Evolutionary conservation across 2,329 filamentous ascomycete genomes (phyloP).

Genomic region (Aspergillus neoniger): DNA sequence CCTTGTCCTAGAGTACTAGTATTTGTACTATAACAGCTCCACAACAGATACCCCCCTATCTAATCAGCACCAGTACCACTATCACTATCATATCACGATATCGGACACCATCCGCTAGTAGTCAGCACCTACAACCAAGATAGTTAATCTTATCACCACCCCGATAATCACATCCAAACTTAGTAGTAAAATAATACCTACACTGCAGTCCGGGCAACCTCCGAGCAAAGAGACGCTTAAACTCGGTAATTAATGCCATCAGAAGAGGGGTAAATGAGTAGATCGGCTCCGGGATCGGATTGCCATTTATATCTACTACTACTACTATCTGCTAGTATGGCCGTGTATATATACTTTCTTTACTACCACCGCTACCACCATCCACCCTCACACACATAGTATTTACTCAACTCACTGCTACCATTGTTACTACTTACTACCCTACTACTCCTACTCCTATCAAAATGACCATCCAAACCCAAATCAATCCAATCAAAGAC

Average conservation of each 20-base stretch:
- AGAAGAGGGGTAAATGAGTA: conserved; percentile 1
- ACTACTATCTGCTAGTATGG: neutral
- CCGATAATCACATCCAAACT: neutral
- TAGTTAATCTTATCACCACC: neutral
- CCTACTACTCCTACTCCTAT: neutral
- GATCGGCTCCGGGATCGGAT: neutral
- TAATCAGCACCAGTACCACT: neutral
- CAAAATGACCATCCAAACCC: neutral
- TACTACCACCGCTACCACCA: neutral
- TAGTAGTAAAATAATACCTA: too few relatives aligned
- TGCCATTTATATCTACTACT: neutral
- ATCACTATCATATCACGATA: neutral
- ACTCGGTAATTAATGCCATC: neutral
- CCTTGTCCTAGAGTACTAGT: too few relatives aligned
- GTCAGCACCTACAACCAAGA: neutral
- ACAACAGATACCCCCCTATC: neutral
- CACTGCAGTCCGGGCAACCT: neutral
- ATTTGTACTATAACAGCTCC: too few relatives aligned
- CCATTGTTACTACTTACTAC: too few relatives aligned
- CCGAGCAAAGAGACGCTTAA: neutral
- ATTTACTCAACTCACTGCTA: neutral
- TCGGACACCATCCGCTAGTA: neutral
- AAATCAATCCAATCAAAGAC: neutral
- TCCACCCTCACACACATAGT: too few relatives aligned
- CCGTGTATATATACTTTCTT: neutral